Evolutionary conservation across 306 rosid genomes (phyloP).

Genomic region (Trifolium fragiferum): DNA sequence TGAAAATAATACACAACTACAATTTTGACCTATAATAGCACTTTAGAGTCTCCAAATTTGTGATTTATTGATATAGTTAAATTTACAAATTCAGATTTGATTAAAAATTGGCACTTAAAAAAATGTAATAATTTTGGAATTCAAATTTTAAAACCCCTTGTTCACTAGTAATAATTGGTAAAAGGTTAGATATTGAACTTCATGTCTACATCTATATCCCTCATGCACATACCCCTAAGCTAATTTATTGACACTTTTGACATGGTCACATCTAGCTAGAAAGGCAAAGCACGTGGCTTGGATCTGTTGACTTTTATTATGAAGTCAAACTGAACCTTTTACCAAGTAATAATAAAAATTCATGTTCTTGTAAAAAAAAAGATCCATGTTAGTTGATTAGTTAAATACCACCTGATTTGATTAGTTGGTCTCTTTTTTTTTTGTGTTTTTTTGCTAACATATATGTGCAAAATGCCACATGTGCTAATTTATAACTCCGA

Average conservation of each 20-base stretch:
- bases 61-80: too few relatives aligned
- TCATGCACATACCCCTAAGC: neutral
- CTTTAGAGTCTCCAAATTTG: too few relatives aligned
- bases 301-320: constrained; percentile 31
- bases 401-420: neutral
- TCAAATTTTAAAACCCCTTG: too few relatives aligned
- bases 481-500: too few relatives aligned
- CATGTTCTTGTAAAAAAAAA: neutral
- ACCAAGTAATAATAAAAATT: neutral
- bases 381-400: neutral
- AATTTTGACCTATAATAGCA: too few relatives aligned
- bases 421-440: neutral
- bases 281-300: neutral
- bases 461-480: too few relatives aligned
- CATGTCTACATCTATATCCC: neutral
- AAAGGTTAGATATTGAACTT: neutral
- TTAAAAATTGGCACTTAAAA: too few relatives aligned
- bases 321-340: neutral
- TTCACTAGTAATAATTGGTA: too few relatives aligned
- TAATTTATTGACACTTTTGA: neutral
- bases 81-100: too few relatives aligned
- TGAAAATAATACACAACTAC: too few relatives aligned
- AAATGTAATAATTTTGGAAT: too few relatives aligned
- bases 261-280: neutral
- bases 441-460: too few relatives aligned